Evolutionary conservation across 2,329 filamentous ascomycete genomes (phyloP).

Genomic region (Calonectria henricotiae): DNA sequence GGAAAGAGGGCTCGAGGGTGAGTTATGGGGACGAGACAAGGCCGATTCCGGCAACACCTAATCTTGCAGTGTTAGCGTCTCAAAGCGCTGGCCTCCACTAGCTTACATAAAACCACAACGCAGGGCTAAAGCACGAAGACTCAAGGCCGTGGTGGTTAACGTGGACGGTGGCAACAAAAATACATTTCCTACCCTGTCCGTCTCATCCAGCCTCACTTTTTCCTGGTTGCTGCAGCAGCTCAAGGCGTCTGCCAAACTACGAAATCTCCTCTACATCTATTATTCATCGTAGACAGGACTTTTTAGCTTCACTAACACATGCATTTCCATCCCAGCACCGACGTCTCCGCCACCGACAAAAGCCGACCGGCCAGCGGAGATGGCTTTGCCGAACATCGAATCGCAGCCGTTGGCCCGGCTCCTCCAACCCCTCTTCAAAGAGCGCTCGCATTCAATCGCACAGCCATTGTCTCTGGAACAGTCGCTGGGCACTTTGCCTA

Average conservation of each 20-base stretch:
- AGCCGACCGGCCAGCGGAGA: slow-evolving; percentile 50
- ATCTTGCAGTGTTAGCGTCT: slow-evolving; percentile 24
- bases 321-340: slow-evolving; percentile 38
- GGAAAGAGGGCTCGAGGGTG: slow-evolving; percentile 1
- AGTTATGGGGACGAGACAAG: not conserved
- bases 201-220: not conserved
- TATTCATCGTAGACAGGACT: not conserved
- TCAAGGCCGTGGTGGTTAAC: not conserved
- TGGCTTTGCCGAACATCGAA: slow-evolving; percentile 49
- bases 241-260: not conserved
- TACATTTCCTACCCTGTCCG: not conserved
- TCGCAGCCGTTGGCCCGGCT: slow-evolving; percentile 48
- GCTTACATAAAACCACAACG: slow-evolving; percentile 46
- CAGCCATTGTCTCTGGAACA: slow-evolving; percentile 47
- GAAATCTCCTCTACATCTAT: not conserved
- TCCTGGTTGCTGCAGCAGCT: too few species aligned
- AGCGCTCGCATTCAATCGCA: slow-evolving; percentile 47
- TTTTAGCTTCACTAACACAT: slow-evolving; percentile 7
- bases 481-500: slow-evolving; percentile 50
- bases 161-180: slow-evolving; percentile 8
- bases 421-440: slow-evolving; percentile 50
- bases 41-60: slow-evolving; percentile 38
- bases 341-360: slow-evolving; percentile 46
- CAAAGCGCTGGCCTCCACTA: slow-evolving; percentile 39
- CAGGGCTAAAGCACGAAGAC: slow-evolving; percentile 17